Evolutionary conservation across 2,329 filamentous ascomycete species (phyloP).

Genomic region (Penicillium janthinellum): DNA sequence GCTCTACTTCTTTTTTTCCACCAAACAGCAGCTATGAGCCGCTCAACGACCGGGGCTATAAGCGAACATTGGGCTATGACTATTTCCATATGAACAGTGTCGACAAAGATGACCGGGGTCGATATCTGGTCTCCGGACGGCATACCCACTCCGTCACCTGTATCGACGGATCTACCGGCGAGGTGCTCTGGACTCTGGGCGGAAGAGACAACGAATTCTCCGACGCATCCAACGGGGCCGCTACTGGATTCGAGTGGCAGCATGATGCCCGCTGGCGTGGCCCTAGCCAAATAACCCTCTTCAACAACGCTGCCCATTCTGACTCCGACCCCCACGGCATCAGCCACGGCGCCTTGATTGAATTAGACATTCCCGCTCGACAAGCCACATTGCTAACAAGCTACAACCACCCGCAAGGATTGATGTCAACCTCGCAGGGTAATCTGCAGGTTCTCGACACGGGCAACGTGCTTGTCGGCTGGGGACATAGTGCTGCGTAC

Average conservation of each 20-base stretch:
- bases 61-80: constrained; percentile 45
- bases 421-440: constrained; percentile 25
- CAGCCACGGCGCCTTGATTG: constrained; percentile 22
- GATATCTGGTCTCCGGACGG: constrained; percentile 47
- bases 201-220: constrained; percentile 34
- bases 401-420: constrained; percentile 22
- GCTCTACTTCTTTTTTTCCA: constrained; percentile 45
- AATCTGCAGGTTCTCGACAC: constrained; percentile 27
- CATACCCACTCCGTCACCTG: constrained; percentile 42
- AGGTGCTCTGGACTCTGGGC: constrained; percentile 32
- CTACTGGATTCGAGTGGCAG: constrained; percentile 32
- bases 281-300: constrained; percentile 25
- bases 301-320: constrained; percentile 31
- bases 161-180: constrained; percentile 38
- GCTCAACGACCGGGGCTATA: constrained; percentile 18
- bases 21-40: constrained; percentile 24
- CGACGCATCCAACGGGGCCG: constrained; percentile 25
- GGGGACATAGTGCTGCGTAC: constrained; percentile 54
- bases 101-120: constrained; percentile 51
- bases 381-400: constrained; percentile 14
- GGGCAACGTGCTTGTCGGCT: constrained; percentile 54
- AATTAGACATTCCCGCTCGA: constrained; percentile 15
- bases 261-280: constrained; percentile 35
- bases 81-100: constrained; percentile 59
- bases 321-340: constrained; percentile 13